These are phyloP conservation scores for Simplicillium sp. DNA, from an alignment of 2,329 filamentous ascomycete genomes.

Conservation along the genomic window DNA sequence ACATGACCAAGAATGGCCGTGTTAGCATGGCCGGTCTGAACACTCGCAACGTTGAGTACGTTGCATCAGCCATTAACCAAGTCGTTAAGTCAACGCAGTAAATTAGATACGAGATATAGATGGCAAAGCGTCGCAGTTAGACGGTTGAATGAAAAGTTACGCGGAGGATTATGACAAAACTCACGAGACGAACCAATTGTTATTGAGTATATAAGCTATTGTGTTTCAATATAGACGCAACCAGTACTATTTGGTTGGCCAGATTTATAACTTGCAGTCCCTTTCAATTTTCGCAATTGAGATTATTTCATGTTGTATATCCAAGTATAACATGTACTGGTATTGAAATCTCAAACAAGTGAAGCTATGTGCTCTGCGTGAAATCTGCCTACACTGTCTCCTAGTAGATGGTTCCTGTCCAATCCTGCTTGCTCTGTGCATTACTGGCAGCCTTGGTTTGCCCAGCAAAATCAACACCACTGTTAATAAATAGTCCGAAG, in stretches of 20 bases:
- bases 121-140: background rate
- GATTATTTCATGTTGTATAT: no score
- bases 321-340: no score
- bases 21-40: constrained; percentile 99
- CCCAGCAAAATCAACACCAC: constrained; percentile 6
- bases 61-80: constrained; percentile 80
- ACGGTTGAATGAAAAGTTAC: constrained; percentile 3
- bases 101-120: background rate
- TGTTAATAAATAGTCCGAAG: constrained; percentile 8
- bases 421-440: constrained; percentile 7
- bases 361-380: no score
- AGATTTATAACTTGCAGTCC: no score
- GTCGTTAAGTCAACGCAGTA: constrained; percentile 44
- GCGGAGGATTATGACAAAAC: background rate
- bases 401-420: constrained; percentile 8
- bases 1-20: constrained; percentile 96
- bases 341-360: no score
- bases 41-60: constrained; percentile 83
- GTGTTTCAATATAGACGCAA: no score
- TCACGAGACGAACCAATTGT: no score
- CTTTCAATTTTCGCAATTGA: background rate
- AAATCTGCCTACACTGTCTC: no score
- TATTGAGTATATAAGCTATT: no score
- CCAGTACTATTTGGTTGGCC: no score
- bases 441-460: constrained; percentile 5